Base-by-base conservation (phyloP, 1,284 basidiomycete species). In the Vanrija sp. region DNA sequence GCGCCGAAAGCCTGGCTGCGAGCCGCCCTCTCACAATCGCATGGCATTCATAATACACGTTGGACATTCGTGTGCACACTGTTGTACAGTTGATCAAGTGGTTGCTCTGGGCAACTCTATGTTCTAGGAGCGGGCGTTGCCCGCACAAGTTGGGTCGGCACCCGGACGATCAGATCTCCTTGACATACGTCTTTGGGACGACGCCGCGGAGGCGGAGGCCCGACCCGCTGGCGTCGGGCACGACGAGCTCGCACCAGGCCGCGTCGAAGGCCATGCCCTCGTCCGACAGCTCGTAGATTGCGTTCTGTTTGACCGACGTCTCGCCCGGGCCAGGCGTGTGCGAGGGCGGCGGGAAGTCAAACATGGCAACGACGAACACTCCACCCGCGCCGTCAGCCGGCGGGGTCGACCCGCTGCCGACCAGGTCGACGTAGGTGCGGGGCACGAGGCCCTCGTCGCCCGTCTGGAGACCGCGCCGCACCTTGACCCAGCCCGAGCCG, bases 261-360 rank as follows among this genome's bases (percentile, higher is more conserved):
- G 57, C 37, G 43, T 59, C 61, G 27, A 51, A 62, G n/a, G 45
- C 48, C 50, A 54, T 53, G n/a, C 61, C 61, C 42, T 57, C 57
- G 45, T 47, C 35, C 8, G 47, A 51, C 19, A 62, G 58, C 51
- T 62, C 61, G 58, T 62, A 60, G 18, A 62, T 49, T 12, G 31
- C 35, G 48, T 54, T 41, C 35, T 51, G 48, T 6, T 19, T 18
- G 22, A 62, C 44, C 7, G 42, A n/a, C 3, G 52, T 48, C 50
- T 61, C 53, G 37, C 53, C 51, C 12, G 20, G 45, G 4, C 53
- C 53, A 12, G 55, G 58, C 6, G 20, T 31, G 43, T 57, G 57
- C 8, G 22, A 41, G 1, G 53, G 39, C 6, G 55, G 54, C 10
- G 53, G 61, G 46, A 62, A 62, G 31, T 60, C 56, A 43, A 57